phyloP scores from a whole-genome alignment of 306 rosid genomes.

The Hylodesmum podocarpum region DNA sequence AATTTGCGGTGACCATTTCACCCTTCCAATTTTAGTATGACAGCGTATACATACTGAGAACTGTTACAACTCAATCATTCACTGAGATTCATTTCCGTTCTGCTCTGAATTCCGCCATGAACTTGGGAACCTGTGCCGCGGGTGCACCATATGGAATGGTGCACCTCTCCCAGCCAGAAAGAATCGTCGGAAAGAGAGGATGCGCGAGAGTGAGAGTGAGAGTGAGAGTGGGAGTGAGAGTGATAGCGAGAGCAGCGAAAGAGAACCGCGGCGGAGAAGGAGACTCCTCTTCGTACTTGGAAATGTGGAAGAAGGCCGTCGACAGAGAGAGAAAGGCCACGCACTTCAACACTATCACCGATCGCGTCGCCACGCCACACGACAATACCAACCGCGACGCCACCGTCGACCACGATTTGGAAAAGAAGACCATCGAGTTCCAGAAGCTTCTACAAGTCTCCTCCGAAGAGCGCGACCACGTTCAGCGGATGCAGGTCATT shows the following conservation, averaged over 20 bases:
- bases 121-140: slow-evolving; percentile 33
- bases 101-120: neutral
- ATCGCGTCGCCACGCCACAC: neutral
- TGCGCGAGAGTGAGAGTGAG: slow-evolving; percentile 21
- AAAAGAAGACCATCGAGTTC: slow-evolving; percentile 70
- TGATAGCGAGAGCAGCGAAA: slow-evolving; percentile 21
- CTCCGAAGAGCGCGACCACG: slow-evolving; percentile 68
- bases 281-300: slow-evolving; percentile 56
- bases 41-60: neutral
- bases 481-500: slow-evolving; percentile 83
- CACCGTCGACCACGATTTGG: slow-evolving; percentile 27
- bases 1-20: neutral
- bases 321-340: slow-evolving; percentile 53
- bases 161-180: neutral
- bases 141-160: slow-evolving; percentile 27
- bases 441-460: slow-evolving; percentile 74
- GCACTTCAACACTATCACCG: slow-evolving; percentile 57
- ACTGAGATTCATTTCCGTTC: slow-evolving; percentile 22
- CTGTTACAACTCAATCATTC: neutral
- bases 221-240: slow-evolving; percentile 34
- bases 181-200: neutral
- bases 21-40: neutral
- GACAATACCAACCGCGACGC: neutral
- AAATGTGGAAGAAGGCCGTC: slow-evolving; percentile 86
- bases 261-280: slow-evolving; percentile 17